These are phyloP conservation scores for Myriosclerotinia scirpicola DNA, from an alignment of 2,329 filamentous ascomycete species.

Conservation along the genomic window DNA sequence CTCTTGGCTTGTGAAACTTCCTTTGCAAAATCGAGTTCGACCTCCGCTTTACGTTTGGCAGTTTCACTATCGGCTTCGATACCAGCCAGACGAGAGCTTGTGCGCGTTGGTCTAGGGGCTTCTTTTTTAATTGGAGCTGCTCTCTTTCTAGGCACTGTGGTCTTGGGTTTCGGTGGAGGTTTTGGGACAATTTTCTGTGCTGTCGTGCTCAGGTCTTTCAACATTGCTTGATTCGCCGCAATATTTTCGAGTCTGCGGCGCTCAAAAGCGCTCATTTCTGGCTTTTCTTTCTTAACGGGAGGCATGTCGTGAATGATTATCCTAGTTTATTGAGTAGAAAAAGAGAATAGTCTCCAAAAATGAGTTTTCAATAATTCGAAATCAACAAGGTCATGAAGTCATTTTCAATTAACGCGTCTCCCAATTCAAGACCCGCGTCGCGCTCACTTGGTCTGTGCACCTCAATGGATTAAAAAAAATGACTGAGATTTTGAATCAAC, in stretches of 20 bases:
- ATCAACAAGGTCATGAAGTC: constrained; percentile 3
- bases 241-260: constrained; percentile 83
- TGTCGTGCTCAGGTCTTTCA: constrained; percentile 73
- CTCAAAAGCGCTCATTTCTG: constrained; percentile 80
- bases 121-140: constrained; percentile 51
- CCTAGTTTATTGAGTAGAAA: neutral
- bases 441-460: constrained; percentile 17
- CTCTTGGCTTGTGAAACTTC: constrained; percentile 61
- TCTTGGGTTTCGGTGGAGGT: constrained; percentile 52
- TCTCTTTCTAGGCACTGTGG: constrained; percentile 45
- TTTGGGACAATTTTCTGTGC: constrained; percentile 67
- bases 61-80: constrained; percentile 57
- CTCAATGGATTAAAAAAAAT: neutral
- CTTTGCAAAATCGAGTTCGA: constrained; percentile 57
- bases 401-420: constrained; percentile 20
- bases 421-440: constrained; percentile 4
- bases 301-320: constrained; percentile 47
- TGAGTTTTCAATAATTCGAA: neutral
- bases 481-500: too few species aligned
- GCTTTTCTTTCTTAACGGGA: constrained; percentile 44
- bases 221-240: constrained; percentile 76
- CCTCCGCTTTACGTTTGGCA: constrained; percentile 67
- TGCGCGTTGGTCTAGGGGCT: constrained; percentile 51
- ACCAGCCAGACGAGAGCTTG: constrained; percentile 59
- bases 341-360: neutral